These are phyloP conservation scores for Clohesyomyces aquaticus DNA, from an alignment of 495 filamentous ascomycete genomes.

Conservation along the genomic window DNA sequence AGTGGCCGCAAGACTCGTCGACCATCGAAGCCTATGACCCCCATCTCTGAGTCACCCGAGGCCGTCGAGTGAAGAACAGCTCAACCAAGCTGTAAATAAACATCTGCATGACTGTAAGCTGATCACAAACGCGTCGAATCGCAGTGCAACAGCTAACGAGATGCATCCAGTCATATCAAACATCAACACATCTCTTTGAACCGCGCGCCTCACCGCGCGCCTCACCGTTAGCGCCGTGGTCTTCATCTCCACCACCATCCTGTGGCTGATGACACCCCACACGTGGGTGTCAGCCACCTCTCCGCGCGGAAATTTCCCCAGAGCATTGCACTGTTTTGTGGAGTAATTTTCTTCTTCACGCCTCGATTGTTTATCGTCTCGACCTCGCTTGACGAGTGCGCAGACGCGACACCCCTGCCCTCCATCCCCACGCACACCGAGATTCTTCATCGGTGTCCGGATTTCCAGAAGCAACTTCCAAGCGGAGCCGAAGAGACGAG, in stretches of 20 bases:
- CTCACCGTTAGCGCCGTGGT: constrained; percentile 22
- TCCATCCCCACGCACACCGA: constrained; percentile 3
- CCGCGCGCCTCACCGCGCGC: constrained; percentile 35
- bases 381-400: background rate
- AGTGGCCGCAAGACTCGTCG: constrained; percentile 40
- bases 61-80: constrained; percentile 38
- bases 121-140: constrained; percentile 30
- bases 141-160: constrained; percentile 18
- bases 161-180: constrained; percentile 21
- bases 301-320: background rate
- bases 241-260: constrained; percentile 15
- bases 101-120: constrained; percentile 34
- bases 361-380: background rate
- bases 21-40: constrained; percentile 44
- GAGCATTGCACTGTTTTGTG: background rate
- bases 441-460: background rate
- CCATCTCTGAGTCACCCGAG: constrained; percentile 42
- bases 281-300: constrained; percentile 12
- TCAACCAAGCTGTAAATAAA: background rate
- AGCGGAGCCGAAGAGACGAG: too few relatives aligned
- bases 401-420: background rate
- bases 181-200: constrained; percentile 17
- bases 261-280: constrained; percentile 12
- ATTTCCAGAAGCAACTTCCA: background rate
- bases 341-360: background rate